phyloP scores from a whole-genome alignment of 2,329 filamentous ascomycete species.

The Cladosporium halotolerans region DNA sequence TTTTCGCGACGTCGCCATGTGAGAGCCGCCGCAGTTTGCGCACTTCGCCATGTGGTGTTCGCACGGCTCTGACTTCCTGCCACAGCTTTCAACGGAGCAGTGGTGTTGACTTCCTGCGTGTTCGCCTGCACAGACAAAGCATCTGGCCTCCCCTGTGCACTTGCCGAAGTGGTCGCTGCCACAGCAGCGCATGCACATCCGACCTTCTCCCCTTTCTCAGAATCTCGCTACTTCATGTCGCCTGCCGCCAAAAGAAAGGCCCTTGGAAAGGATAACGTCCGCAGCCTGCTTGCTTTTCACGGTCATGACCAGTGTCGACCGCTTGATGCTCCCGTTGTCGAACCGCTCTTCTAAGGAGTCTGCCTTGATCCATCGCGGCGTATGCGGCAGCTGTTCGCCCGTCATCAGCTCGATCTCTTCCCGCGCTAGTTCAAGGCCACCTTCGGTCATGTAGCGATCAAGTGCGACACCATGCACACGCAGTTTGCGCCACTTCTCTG shows the following conservation, averaged over 20 bases:
- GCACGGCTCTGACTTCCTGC: too few species aligned
- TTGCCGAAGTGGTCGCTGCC: neutral
- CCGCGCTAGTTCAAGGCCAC: too few species aligned
- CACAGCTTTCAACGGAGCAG: too few species aligned
- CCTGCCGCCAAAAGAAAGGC: neutral
- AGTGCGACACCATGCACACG: too few species aligned
- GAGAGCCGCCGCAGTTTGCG: too few species aligned
- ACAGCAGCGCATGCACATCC: neutral
- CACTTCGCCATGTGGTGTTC: too few species aligned
- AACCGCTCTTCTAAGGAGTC: neutral
- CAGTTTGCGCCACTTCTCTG: too few species aligned
- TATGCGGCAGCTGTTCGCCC: too few species aligned
- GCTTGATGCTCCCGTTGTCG: neutral
- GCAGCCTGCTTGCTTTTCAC: neutral
- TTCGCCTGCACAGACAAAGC: neutral
- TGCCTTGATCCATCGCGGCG: neutral
- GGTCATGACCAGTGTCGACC: constrained; percentile 1
- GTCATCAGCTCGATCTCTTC: too few species aligned
- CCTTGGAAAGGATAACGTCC: neutral
- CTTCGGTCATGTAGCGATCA: too few species aligned
- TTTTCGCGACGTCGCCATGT: too few species aligned
- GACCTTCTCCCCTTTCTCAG: neutral
- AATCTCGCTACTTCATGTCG: neutral
- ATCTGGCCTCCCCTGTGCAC: neutral
- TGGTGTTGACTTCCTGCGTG: too few species aligned